These are phyloP conservation scores for Phytophthora syringae DNA, from an alignment of 352 stramenopile species.

Conservation along the genomic window DNA sequence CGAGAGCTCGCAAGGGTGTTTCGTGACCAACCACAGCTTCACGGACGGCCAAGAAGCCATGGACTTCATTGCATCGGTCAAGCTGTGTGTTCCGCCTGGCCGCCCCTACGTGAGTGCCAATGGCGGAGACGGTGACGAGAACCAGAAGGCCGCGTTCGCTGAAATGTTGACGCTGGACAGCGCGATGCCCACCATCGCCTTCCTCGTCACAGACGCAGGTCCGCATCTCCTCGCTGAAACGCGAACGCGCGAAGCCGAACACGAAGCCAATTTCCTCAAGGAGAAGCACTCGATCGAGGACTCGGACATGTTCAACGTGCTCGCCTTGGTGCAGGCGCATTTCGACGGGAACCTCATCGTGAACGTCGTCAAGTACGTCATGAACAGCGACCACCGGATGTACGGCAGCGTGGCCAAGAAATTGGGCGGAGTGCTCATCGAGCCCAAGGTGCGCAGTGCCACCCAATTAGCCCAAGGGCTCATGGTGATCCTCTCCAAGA, in stretches of 20 bases:
- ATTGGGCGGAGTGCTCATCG: conserved; percentile 68
- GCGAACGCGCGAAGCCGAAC: conserved; percentile 40
- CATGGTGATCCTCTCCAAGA: conserved; percentile 60
- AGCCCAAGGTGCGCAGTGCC: conserved; percentile 42
- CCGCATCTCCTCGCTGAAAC: conserved; percentile 53
- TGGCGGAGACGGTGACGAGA: conserved; percentile 68
- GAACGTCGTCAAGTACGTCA: conserved; percentile 70
- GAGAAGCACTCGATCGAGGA: conserved; percentile 51
- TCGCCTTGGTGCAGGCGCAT: conserved; percentile 52
- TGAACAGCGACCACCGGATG: conserved; percentile 55
- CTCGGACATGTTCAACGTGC: conserved; percentile 62
- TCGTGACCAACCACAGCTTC: conserved; percentile 70
- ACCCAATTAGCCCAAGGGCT: conserved; percentile 48
- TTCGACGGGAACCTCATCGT: conserved; percentile 65
- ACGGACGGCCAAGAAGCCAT: conserved; percentile 50
- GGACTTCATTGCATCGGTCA: conserved; percentile 47
- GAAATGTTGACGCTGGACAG: conserved; percentile 59
- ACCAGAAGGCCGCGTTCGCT: conserved; percentile 69
- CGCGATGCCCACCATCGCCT: conserved; percentile 61
- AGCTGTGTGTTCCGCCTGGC: conserved; percentile 54
- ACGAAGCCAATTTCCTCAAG: conserved; percentile 55
- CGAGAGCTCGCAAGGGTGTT: conserved; percentile 56
- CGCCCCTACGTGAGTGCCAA: conserved; percentile 40
- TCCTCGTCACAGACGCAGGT: conserved; percentile 70
- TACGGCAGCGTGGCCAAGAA: conserved; percentile 66